Percentiles rank a stretch among this genome's conserved stretches.
Conservation (phyloP, 1,284 basidiomycete species). For the Austroboletus rostrupii region DNA sequence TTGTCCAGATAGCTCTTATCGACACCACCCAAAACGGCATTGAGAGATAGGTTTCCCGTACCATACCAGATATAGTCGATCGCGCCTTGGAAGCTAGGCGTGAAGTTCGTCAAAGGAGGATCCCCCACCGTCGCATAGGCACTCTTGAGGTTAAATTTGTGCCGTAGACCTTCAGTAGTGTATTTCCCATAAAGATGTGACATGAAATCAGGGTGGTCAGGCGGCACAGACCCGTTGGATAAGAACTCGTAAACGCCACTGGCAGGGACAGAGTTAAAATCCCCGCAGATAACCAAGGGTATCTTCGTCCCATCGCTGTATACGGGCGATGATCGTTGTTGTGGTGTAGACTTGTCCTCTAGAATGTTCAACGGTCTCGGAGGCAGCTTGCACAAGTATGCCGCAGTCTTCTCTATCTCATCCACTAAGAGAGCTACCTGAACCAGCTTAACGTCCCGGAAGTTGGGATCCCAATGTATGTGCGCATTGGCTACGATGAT, state of each 20-base stretch:
- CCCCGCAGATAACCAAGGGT: conserved; percentile 87
- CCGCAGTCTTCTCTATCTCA: conserved; percentile 86
- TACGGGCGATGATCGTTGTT: conserved; percentile 52
- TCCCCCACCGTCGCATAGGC: conserved; percentile 72
- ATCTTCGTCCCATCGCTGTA: conserved; percentile 87
- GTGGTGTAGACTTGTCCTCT: conserved; percentile 33
- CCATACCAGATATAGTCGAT: conserved; percentile 97
- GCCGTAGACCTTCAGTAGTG: conserved; percentile 85
- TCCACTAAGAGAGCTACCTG: conserved; percentile 92
- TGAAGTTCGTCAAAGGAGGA: conserved; percentile 86
- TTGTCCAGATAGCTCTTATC: conserved; percentile 85
- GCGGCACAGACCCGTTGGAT: conserved; percentile 64
- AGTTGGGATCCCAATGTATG: conserved; percentile 91
- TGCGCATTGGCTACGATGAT: conserved; percentile 90
- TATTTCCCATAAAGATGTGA: conserved; percentile 88
- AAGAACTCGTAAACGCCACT: conserved; percentile 95
- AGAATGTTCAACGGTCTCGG: conserved; percentile 47
- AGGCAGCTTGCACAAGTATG: conserved; percentile 82
- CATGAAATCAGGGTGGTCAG: conserved; percentile 91
- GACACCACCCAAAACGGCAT: conserved; percentile 85
- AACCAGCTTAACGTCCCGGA: conserved; percentile 95
- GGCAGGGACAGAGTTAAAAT: conserved; percentile 88
- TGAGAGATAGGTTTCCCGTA: conserved; percentile 74
- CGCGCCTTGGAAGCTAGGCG: conserved; percentile 78
- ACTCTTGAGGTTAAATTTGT: conserved; percentile 79